Evolutionary conservation across 2,329 filamentous ascomycete species (phyloP), one percentile per base, ranked within the genome.

Genomic region (Aspergillus niger): DNA sequence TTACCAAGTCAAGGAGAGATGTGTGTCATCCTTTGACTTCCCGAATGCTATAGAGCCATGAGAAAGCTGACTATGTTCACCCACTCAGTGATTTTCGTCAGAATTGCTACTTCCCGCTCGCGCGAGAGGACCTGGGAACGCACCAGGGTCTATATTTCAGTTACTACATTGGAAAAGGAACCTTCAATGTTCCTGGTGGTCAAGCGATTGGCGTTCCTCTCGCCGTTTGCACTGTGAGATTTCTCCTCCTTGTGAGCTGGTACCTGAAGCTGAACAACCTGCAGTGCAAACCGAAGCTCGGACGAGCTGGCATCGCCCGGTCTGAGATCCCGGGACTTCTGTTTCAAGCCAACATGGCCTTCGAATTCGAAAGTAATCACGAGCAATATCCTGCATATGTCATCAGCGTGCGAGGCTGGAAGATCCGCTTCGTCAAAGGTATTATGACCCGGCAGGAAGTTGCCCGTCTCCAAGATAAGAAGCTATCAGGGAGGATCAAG

Each of bases 261-360:
- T 36, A 22, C n/a, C 30, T 22, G 32, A 15, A 39, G 30, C 32
- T 52, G 8, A 52, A 11, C 20, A 22, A 24, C 17, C 17, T 20
- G 32, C 58, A 60, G 58, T 47, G 22, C 13, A 60, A 60, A 32
- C 13, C 15, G n/a, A 2, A 22, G 10, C 3, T 20, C 10, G 58
- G 39, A n/a, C 22, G 24, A 43, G n/a, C 15, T n/a, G 47, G 54
- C 10, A 57, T 57, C 22, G 54, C 53, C 20, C 24, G 20, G 39
- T 56, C 51, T 32, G 53, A 60, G 38, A 57, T 60, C 26, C 53
- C 54, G 8, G 47, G 36, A 7, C 48, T 57, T 24, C 22, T 57
- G 4, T 24, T 53, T 2, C 53, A 60, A 39, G 39, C 22, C 26
- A 57, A 57, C 17, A 36, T 57, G 58, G 26, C 28, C 13, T 36